Base-by-base conservation (phyloP, 129 eudicot genomes). In the Artemisia tridentata region DNA sequence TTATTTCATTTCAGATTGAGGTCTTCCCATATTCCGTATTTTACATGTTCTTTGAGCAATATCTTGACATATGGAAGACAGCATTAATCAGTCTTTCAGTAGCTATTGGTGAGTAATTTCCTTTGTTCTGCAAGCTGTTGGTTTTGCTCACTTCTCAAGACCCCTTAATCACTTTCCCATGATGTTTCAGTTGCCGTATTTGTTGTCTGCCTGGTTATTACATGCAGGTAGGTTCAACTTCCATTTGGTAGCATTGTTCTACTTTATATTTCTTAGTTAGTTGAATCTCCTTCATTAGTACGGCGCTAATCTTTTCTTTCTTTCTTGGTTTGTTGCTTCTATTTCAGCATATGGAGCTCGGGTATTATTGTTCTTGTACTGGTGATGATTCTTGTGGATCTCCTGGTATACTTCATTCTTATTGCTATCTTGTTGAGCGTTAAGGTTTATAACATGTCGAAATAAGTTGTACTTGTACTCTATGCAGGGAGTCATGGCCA, bases 21-120 rank as follows among this genome's bases (percentile, higher is more conserved):
- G 72, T 95, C 34, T 95, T 87, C 63, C 99, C 99, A 12, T 95
- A 95, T 82, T 88, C 99, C 0, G 97, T 90, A 52, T 95, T 84
- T 79, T 95, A 95, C 84, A 90, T 84, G 80, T 95, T 90, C 82
- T 95, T 95, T 78, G 99, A 95, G 84, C 99, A 95, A 81, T 95
- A 95, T 78, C 93, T 95, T 71, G 83, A 84, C 74, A 95, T 95
- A 66, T 95, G 99, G 99, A 95, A 72, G 87, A 95, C 97, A 20
- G 99, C 99, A 68, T 76, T 95, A 61, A 78, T 88, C 71, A 95
- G 83, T 87, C 97, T 95, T 55, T 88, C 93, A 15, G 80, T 90
- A 62, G 99, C 99, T 72, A 86, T 72, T 64, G 96, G 99, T 95
- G 52, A 79, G 96, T 86, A 45, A 49, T 63, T 71, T 68, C 55